Evolutionary conservation across 73 alveolate genomes (phyloP).

Genomic region (Paramecium pentaurelia): DNA sequence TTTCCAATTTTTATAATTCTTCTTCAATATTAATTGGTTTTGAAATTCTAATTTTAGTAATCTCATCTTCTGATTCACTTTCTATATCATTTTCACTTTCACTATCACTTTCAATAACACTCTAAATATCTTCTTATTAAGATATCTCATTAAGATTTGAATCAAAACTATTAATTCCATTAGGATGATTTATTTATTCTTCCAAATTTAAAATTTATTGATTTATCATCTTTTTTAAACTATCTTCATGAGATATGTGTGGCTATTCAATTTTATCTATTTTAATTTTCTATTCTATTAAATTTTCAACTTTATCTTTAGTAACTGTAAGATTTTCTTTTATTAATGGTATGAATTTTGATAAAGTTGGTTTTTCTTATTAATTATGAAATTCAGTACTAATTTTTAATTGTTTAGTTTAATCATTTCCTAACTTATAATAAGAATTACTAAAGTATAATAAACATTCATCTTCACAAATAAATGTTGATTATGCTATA

Average conservation of each 20-base stretch:
- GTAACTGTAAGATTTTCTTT: neutral
- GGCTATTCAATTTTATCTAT: neutral
- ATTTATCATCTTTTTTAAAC: neutral
- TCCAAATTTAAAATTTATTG: neutral
- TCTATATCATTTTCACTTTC: neutral
- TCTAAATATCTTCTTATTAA: neutral
- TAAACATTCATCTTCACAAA: conserved; percentile 29
- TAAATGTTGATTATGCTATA: neutral
- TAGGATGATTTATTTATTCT: neutral
- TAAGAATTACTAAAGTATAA: neutral
- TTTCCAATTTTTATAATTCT: neutral
- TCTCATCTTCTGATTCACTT: neutral
- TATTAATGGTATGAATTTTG: neutral
- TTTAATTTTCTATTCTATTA: neutral
- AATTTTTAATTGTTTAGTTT: neutral
- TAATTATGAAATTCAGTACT: neutral
- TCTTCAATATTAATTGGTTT: neutral
- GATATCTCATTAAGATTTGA: neutral
- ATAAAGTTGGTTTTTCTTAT: neutral
- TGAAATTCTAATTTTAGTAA: neutral
- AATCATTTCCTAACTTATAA: conserved; percentile 9
- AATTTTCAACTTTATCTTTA: neutral
- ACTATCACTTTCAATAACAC: neutral
- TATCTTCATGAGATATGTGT: neutral
- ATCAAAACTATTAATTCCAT: neutral